Conservation (phyloP, 2,329 filamentous ascomycete species). For the Alternaria alternata region DNA sequence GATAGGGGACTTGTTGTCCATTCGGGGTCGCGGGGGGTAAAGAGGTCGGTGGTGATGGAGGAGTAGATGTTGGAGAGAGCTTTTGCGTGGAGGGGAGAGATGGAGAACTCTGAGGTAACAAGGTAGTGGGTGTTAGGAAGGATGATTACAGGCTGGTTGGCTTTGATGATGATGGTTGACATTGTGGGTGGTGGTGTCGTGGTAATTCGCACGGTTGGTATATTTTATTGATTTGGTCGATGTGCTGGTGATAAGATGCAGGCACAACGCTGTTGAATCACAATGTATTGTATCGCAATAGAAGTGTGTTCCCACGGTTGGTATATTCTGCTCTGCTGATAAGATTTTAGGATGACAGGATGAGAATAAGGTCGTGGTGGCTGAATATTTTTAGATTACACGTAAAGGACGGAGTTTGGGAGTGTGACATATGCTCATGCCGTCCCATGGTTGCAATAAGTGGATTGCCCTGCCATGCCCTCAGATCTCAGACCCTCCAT, state of each 20-base stretch:
- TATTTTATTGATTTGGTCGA: neutral
- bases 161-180: neutral
- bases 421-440: neutral
- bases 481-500: conserved; percentile 58
- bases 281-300: too few species aligned
- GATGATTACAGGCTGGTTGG: neutral
- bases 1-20: neutral
- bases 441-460: neutral
- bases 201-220: neutral
- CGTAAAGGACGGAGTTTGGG: neutral
- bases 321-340: too few species aligned
- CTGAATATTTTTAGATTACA: neutral
- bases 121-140: neutral
- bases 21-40: neutral
- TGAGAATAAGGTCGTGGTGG: neutral
- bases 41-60: neutral
- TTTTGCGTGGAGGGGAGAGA: neutral
- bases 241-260: too few species aligned
- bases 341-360: neutral
- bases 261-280: too few species aligned
- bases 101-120: neutral
- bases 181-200: neutral
- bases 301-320: neutral
- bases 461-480: conserved; percentile 51
- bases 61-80: conserved; percentile 1